These are phyloP conservation scores for Teratosphaeria destructans DNA, from an alignment of 2,329 filamentous ascomycete species.

Conservation along the genomic window DNA sequence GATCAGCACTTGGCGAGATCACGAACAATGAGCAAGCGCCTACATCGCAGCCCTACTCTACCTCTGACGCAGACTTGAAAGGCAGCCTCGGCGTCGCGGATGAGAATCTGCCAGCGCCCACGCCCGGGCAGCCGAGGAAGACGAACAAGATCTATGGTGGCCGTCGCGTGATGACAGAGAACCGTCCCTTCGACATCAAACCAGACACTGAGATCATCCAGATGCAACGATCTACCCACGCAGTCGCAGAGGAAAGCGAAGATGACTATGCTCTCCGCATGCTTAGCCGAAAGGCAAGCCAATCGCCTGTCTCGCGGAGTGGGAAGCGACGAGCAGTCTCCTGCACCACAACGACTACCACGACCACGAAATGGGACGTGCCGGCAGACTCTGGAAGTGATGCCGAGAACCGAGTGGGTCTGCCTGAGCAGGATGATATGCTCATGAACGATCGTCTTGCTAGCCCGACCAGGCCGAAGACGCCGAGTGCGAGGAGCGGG, in stretches of 20 bases:
- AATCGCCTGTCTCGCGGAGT: conserved; percentile 45
- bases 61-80: conserved; percentile 18
- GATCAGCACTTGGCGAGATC: conserved; percentile 87
- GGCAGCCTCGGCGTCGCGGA: conserved; percentile 58
- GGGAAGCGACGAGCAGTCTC: conserved; percentile 62
- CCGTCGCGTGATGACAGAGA: conserved; percentile 43
- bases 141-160: conserved; percentile 64
- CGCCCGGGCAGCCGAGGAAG: conserved; percentile 90
- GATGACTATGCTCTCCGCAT: conserved; percentile 76
- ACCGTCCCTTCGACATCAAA: conserved; percentile 39
- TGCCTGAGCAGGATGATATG: conserved; percentile 16
- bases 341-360: conserved; percentile 63
- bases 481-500: conserved; percentile 32
- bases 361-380: conserved; percentile 38
- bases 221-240: conserved; percentile 47
- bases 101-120: conserved; percentile 88
- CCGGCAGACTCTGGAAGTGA: conserved; percentile 36
- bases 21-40: conserved; percentile 60
- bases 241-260: conserved; percentile 59
- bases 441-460: conserved; percentile 14
- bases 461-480: conserved; percentile 31
- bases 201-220: conserved; percentile 51
- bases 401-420: conserved; percentile 30
- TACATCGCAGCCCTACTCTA: conserved; percentile 25
- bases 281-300: conserved; percentile 54